These are phyloP conservation scores for Schizosaccharomyces octosporus DNA, from an alignment of 805 yeast species.

Conservation along the genomic window DNA sequence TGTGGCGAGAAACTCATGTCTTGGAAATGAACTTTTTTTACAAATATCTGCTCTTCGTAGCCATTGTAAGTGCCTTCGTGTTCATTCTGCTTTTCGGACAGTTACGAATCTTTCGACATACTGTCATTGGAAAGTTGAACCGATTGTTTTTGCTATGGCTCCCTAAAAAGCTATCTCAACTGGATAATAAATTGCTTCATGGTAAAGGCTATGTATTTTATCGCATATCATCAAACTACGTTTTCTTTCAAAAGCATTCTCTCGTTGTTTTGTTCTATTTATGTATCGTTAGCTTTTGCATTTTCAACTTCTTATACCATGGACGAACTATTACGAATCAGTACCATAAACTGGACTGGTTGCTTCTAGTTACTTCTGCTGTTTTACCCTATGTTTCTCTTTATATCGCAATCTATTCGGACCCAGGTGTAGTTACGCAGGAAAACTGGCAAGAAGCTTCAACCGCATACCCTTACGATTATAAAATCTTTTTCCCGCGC, in stretches of 20 bases:
- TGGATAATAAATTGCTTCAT: constrained; percentile 6
- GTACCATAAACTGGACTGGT: not conserved
- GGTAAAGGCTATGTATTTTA: constrained; percentile 6
- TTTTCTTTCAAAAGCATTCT: constrained; percentile 8
- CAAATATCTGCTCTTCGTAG: not conserved
- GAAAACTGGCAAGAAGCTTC: constrained; percentile 10
- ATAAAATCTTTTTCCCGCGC: constrained; percentile 25
- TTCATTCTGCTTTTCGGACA: constrained; percentile 15
- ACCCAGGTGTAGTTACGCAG: constrained; percentile 17
- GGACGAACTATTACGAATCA: constrained; percentile 1
- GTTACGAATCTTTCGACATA: constrained; percentile 14
- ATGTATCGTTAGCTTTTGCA: constrained; percentile 5
- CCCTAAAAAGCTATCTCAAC: constrained; percentile 5
- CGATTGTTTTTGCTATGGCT: constrained; percentile 6
- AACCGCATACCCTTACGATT: constrained; percentile 19
- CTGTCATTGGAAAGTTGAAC: constrained; percentile 8
- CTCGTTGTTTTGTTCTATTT: constrained; percentile 9
- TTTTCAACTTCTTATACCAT: constrained; percentile 7
- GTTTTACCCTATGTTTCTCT: constrained; percentile 11
- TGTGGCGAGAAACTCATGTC: not conserved
- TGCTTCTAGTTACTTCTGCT: constrained; percentile 6
- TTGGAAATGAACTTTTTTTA: not conserved
- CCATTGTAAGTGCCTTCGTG: not conserved
- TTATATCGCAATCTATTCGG: constrained; percentile 13
- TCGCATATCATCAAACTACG: constrained; percentile 3